Evolutionary conservation across 345 rosid species (phyloP).

Genomic region (Hibiscus mutabilis): DNA sequence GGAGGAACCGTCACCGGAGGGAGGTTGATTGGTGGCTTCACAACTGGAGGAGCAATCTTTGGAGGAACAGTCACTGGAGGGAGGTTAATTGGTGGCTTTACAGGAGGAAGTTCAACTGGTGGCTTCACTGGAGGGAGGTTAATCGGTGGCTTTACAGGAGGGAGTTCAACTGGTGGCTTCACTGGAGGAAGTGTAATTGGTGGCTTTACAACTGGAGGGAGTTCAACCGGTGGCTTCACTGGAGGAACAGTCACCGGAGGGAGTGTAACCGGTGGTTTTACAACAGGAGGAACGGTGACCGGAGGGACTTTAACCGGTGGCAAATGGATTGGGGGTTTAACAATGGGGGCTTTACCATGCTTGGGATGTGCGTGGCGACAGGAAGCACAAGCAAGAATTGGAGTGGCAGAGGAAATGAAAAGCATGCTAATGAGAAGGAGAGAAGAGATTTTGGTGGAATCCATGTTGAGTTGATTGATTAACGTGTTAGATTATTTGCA

Average conservation of each 20-base stretch:
- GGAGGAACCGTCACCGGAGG: conserved; percentile 26
- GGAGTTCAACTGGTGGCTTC: conserved; percentile 23
- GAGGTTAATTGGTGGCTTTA: conserved; percentile 21
- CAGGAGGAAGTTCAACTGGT: conserved; percentile 1
- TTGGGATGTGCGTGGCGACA: conserved; percentile 39
- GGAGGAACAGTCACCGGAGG: conserved; percentile 18
- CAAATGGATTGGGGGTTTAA: conserved; percentile 11
- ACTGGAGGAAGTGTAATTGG: neutral
- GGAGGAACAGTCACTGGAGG: neutral
- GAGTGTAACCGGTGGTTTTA: conserved; percentile 15
- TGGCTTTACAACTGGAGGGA: conserved; percentile 15
- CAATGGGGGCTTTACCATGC: conserved; percentile 15
- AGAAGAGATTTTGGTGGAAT: conserved; percentile 44
- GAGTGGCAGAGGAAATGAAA: conserved; percentile 40
- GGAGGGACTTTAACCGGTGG: conserved; percentile 33
- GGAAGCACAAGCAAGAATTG: conserved; percentile 46
- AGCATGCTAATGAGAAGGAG: conserved; percentile 50
- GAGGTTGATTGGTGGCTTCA: conserved; percentile 7
- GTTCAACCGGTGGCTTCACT: conserved; percentile 18
- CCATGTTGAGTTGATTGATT: conserved; percentile 30
- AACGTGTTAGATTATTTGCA: conserved; percentile 9
- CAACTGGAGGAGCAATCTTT: conserved; percentile 4
- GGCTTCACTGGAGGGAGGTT: conserved; percentile 11
- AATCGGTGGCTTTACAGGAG: conserved; percentile 9
- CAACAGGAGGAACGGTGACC: conserved; percentile 25